Base-by-base conservation (phyloP, 805 yeast species). In the Candida pseudoglaebosa region DNA sequence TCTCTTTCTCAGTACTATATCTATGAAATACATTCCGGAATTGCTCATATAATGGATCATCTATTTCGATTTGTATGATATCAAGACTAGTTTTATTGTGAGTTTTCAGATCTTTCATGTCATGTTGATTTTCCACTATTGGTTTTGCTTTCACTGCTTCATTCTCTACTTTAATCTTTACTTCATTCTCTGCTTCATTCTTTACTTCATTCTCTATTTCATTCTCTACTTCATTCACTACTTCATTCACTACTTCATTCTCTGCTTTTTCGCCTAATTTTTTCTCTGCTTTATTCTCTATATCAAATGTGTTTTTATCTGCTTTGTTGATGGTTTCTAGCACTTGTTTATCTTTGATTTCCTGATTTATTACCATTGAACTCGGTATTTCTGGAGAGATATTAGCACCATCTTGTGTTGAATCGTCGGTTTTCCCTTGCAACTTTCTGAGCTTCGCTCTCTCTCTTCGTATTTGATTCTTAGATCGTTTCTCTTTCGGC, bases 391-490 rank as follows among this genome's bases (percentile, higher is more conserved):
- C 33, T 14, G 15, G 21, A 8, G 22, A 15, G 12, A 15, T 18
- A 14, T 9, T 18, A 14, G 8, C 24, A 26, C 26, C 32, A n/a
- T 16, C 15, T 12, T 34, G 20, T 13, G 33, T 28, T 30, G 12
- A 15, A 3, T 33, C 28, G 12, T 19, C 28, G 4, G 29, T 13
- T 10, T 22, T 24, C 10, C 14, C 40, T 14, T 49, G 58, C 18
- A 49, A 42, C 50, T 66, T 69, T 48, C 69, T 46, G 36, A 52
- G 59, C 50, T 70, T 70, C 13, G 62, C 65, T 38, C 61, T 54
- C 41, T 70, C 80, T 40, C 83, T 57, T 40, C 83, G 56, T 17
- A 74, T 49, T 52, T 75, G 81, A 53, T 77, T 77, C 59, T 76
- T 77, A 6, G 75, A 61, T 43, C 76, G 62, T 44, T 65, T 70